Base-by-base conservation (phyloP, 2,329 filamentous ascomycete genomes). In the Colletotrichum sp. region DNA sequence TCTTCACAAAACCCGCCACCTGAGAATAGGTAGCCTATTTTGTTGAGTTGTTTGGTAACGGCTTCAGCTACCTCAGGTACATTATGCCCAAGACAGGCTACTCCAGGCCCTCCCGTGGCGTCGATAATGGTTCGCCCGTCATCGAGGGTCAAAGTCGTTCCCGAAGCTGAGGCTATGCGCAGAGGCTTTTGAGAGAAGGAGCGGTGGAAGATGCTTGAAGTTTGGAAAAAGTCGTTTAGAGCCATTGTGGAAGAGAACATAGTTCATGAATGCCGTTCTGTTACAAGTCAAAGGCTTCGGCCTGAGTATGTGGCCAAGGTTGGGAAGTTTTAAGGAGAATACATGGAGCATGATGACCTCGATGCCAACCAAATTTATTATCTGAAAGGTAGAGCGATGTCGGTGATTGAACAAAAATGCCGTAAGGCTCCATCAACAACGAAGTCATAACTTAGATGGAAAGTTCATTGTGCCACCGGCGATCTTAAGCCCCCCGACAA, bases 331-430 rank as follows among this genome's bases (percentile, higher is more conserved):
- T 21, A 21, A 13, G 6, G n/a, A 52, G 2, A 52, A 0, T 2
- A 0, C 2, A 49, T 21, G 6, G 10, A 52, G 44, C 0, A 12
- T 21, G 39, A n/a, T 12, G 3, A n/a, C 0, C 0, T 49, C 18
- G 9, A n/a, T 13, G n/a, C 4, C n/a, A 13, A 0, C 2, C 44
- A 21, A 52, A 52, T 21, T 24, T 13, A 12, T 52, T 1, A 16
- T 36, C 15, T 16, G 34, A 12, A 52, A 21, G 9, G 36, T 1
- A 52, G 10, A 52, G 44, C 44, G 44, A 52, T 52, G 12, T 52
- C 44, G 44, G 44, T 8, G 6, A 52, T 0, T 8, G 6, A 52
- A 21, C 12, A 13, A 3, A 52, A 7, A 13, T 12, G 10, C 6
- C 44, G 10, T 13, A 21, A 13, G 44, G 44, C 44, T 52, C 12